Evolutionary conservation across 495 filamentous ascomycete genomes (phyloP).

Genomic region (Tuber melanosporum): DNA sequence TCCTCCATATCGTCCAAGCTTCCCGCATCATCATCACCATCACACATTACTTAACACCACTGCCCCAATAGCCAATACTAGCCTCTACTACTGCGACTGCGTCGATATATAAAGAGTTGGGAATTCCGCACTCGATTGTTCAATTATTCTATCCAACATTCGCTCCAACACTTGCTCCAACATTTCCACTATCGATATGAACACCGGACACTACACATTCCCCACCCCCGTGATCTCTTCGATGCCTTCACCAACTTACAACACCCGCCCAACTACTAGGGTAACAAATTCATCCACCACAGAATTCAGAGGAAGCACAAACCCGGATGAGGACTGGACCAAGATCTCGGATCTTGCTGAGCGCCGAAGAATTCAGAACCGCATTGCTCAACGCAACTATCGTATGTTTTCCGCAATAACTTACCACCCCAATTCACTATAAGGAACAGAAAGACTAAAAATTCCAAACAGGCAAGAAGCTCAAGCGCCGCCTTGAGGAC

Average conservation of each 20-base stretch:
- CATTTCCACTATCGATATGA: slow-evolving; percentile 22
- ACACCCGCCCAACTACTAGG: slow-evolving; percentile 23
- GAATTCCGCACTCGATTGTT: slow-evolving; percentile 8
- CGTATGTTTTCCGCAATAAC: slow-evolving; percentile 57
- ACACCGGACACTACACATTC: slow-evolving; percentile 35
- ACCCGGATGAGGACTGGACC: slow-evolving; percentile 98
- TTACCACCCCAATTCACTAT: background rate
- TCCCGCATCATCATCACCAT: slow-evolving; percentile 34
- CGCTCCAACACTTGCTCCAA: background rate
- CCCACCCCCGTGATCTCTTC: slow-evolving; percentile 30
- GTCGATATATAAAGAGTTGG: slow-evolving; percentile 11
- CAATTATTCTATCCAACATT: slow-evolving; percentile 13
- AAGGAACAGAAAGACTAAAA: background rate
- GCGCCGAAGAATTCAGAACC: slow-evolving; percentile 89
- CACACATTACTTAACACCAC: background rate
- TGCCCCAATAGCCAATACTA: background rate
- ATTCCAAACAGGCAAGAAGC: slow-evolving; percentile 73
- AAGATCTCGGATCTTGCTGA: slow-evolving; percentile 97
- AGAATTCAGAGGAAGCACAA: slow-evolving; percentile 92
- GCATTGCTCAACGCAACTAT: slow-evolving; percentile 97
- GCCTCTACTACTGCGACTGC: background rate
- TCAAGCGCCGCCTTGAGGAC: slow-evolving; percentile 95
- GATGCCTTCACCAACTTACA: slow-evolving; percentile 27
- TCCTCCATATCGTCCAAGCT: slow-evolving; percentile 34
- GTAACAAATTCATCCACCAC: slow-evolving; percentile 57